Conservation (phyloP, 176 grass and related monocot genomes). For the Otatea glauca region DNA sequence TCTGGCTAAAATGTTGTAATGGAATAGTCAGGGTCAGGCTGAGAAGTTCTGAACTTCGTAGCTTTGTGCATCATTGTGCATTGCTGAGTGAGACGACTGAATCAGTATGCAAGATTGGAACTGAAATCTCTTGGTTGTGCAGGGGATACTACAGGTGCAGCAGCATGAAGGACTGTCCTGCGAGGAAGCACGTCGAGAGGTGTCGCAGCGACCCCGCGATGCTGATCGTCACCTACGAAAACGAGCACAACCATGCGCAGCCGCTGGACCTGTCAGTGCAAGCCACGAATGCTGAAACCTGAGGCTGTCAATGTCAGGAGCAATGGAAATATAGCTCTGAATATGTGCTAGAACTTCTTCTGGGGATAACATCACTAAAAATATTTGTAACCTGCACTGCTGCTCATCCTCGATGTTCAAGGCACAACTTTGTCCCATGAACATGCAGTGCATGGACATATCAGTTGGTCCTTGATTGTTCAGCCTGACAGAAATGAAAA, state of each 20-base stretch:
- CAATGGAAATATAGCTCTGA: not conserved
- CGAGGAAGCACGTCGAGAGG: conserved; percentile 85
- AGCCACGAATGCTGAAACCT: conserved; percentile 4
- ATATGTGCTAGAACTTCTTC: not conserved
- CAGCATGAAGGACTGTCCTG: conserved; percentile 82
- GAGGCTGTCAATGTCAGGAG: not conserved
- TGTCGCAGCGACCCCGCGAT: conserved; percentile 66
- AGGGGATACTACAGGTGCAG: conserved; percentile 94
- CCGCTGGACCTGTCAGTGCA: conserved; percentile 47
- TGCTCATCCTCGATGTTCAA: not conserved
- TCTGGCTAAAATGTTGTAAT: not conserved
- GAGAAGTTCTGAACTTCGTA: not conserved
- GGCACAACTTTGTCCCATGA: not conserved
- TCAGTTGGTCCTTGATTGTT: not conserved
- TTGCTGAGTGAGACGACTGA: not conserved
- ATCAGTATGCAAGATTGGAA: not conserved
- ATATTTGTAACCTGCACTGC: not conserved
- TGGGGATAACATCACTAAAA: not conserved
- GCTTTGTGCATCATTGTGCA: not conserved
- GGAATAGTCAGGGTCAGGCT: no score
- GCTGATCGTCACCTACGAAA: conserved; percentile 81
- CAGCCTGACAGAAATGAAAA: conserved; percentile 1
- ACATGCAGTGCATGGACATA: not conserved
- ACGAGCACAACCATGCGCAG: conserved; percentile 74
- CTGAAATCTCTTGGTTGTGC: not conserved